Evolutionary conservation across 305 asterid genomes (phyloP), one percentile per base, ranked within the genome.

Genomic region (Ajuga reptans): DNA sequence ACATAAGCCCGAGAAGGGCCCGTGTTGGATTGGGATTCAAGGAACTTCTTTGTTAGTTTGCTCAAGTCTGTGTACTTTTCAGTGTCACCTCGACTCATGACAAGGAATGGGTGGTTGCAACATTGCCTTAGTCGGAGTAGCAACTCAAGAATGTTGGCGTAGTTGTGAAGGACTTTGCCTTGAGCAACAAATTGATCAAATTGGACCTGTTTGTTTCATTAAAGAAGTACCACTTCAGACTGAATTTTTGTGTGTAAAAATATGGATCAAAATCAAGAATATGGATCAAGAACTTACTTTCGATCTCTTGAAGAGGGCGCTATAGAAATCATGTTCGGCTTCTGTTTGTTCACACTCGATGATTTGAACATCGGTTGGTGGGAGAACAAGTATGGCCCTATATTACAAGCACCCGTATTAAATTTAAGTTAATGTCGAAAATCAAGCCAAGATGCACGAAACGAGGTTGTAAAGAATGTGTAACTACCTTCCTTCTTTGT

Each of bases 81-180:
- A 5, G 85, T 80, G 55, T 82, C 90, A 9, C 85, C 84, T 57
- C 91, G 91, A 67, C 96, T 86, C 97, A 84, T 85, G 12, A 88
- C 96, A 69, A 90, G 94, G 82, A 86, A 86, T 49, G 97, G 97
- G 69, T 88, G 92, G 78, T 85, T 88, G 82, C 97, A 90, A 49
- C 95, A 90, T 73, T 90, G 97, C 79, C 96, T 86, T 72, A 90
- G 75, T 43, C 94, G 85, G 63, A 90, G 95, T 42, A 90, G 82
- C 57, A 88, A 79, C 82, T 88, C 94, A 10, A 90, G 96, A 74
- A 90, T 90, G 59, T 86, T 90, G 5, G 95, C 95, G 58, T 77
- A 90, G 81, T 90, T 90, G 75, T 88, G 86, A 47, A 90, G 97
- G 73, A 90, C 89, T 79, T 86, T 86, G 74, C 96, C 97, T 81